Evolutionary conservation across 768 basidiomycete genomes (phyloP).

Genomic region (Xerocomellus dryophilus): DNA sequence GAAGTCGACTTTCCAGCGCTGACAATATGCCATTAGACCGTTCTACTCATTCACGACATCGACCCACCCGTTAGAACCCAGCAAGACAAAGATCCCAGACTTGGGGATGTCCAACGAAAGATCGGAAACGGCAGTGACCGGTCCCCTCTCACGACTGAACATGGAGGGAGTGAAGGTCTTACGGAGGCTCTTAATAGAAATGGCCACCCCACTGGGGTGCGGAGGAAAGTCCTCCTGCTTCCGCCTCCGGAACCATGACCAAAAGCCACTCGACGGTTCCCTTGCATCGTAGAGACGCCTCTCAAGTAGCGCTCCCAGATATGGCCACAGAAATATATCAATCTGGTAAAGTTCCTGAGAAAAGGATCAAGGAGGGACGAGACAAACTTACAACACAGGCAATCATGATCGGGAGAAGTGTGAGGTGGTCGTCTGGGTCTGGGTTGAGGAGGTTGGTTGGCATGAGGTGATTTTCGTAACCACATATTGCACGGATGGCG

Average conservation of each 20-base stretch:
- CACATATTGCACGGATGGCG: conserved; percentile 61
- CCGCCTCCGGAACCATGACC: conserved; percentile 20
- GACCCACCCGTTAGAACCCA: conserved; percentile 66
- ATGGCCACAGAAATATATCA: conserved; percentile 73
- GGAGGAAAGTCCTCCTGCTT: conserved; percentile 18
- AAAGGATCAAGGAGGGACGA: not conserved
- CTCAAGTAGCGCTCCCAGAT: conserved; percentile 58
- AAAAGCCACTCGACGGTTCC: conserved; percentile 32
- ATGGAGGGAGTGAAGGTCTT: conserved; percentile 55
- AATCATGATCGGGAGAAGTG: conserved; percentile 57
- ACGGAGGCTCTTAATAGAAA: conserved; percentile 57
- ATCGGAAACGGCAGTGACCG: conserved; percentile 61
- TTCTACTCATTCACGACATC: not conserved
- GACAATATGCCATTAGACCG: conserved; percentile 3
- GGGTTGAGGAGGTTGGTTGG: conserved; percentile 51
- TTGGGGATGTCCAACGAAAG: conserved; percentile 69
- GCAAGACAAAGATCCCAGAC: conserved; percentile 70
- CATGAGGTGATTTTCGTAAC: conserved; percentile 59
- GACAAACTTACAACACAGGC: conserved; percentile 54
- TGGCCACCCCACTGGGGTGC: conserved; percentile 45
- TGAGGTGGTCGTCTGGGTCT: conserved; percentile 59
- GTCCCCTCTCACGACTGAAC: conserved; percentile 44
- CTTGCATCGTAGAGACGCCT: conserved; percentile 57
- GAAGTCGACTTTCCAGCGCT: conserved; percentile 79
- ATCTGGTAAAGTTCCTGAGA: conserved; percentile 41